A percentile compares a stretch with the other conserved stretches of the same genome.
Conservation (phyloP, 2,329 filamentous ascomycete species). For the Diaporthe citrichinensis region DNA sequence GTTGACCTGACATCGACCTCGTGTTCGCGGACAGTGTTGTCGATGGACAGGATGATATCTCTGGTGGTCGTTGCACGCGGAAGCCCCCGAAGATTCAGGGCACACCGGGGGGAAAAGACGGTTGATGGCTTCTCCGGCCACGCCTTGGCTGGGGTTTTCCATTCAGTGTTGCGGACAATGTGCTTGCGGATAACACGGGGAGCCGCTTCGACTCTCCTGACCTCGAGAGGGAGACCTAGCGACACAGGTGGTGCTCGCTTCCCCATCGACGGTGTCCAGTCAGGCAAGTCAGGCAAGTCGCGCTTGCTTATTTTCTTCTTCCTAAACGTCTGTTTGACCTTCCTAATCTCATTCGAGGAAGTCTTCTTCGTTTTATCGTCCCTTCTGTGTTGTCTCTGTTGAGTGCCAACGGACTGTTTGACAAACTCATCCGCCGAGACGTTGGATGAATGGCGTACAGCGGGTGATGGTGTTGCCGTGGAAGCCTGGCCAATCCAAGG, state of each 20-base stretch:
- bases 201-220: background rate
- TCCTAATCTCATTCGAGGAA: background rate
- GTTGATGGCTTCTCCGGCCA: background rate
- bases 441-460: background rate
- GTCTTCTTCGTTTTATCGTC: too few species aligned
- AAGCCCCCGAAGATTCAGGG: background rate
- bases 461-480: slow-evolving; percentile 1
- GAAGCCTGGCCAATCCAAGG: background rate
- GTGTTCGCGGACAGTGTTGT: background rate
- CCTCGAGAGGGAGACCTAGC: background rate
- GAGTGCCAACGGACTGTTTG: background rate
- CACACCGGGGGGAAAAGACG: background rate
- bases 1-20: background rate
- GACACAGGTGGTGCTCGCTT: background rate
- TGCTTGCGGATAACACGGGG: background rate
- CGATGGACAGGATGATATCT: slow-evolving; percentile 19
- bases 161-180: background rate
- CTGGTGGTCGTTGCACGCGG: background rate
- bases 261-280: background rate
- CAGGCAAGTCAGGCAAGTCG: background rate
- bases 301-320: background rate
- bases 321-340: background rate
- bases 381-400: background rate
- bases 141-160: background rate
- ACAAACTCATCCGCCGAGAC: background rate